Evolutionary conservation across 768 basidiomycete species (phyloP).

Genomic region (Lactifluus piperatus): DNA sequence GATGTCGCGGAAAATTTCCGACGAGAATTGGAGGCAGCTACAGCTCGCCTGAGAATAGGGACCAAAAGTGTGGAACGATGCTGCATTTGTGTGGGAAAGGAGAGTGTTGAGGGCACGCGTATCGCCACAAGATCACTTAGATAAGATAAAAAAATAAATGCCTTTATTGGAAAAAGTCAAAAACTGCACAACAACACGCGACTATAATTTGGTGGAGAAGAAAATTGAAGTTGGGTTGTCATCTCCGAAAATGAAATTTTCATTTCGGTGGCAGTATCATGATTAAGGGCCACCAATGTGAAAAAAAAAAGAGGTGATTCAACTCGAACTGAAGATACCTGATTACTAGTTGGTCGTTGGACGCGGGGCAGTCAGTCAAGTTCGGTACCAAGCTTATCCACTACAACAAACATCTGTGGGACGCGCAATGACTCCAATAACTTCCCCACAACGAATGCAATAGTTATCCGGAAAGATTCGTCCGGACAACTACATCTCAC

Average conservation of each 20-base stretch:
- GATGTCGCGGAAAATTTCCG: conserved; percentile 1
- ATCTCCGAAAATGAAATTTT: neutral
- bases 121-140: neutral
- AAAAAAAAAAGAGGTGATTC: neutral
- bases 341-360: no score
- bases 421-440: no score
- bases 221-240: neutral
- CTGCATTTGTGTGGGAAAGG: neutral
- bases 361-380: no score
- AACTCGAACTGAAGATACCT: no score
- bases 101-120: neutral
- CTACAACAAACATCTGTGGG: no score
- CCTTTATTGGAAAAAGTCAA: neutral
- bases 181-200: neutral
- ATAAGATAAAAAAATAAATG: neutral
- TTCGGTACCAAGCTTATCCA: no score
- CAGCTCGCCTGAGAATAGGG: neutral
- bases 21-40: neutral
- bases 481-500: no score
- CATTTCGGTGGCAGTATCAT: neutral
- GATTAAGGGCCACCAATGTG: neutral
- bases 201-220: neutral
- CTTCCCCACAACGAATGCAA: no score
- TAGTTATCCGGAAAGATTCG: no score
- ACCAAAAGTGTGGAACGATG: neutral